These are phyloP conservation scores for Penicillium sp. DNA, from an alignment of 2,329 filamentous ascomycete genomes.

Conservation along the genomic window DNA sequence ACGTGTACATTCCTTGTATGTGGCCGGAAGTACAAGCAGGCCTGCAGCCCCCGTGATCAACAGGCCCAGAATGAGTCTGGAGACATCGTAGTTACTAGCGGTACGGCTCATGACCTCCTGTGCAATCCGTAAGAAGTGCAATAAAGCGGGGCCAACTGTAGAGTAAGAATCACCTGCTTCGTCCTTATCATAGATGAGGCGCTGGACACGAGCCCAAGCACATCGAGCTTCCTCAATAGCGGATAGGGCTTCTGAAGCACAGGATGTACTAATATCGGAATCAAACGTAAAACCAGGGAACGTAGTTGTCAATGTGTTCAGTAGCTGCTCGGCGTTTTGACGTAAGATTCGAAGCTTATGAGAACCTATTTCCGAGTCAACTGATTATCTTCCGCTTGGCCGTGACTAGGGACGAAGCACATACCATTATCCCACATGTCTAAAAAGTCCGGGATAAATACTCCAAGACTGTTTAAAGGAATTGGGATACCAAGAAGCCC, in stretches of 20 bases:
- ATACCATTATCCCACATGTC: constrained; percentile 63
- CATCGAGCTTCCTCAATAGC: constrained; percentile 56
- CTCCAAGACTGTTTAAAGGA: constrained; percentile 80
- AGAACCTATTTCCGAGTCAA: constrained; percentile 23
- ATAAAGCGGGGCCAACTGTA: constrained; percentile 19
- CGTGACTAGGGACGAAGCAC: constrained; percentile 5
- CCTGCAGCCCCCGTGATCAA: constrained; percentile 38
- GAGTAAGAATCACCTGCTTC: constrained; percentile 10
- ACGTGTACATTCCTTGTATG: constrained; percentile 23
- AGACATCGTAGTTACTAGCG: constrained; percentile 81
- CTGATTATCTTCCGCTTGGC: not conserved
- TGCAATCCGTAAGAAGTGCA: constrained; percentile 58
- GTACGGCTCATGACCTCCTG: constrained; percentile 78
- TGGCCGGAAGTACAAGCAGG: constrained; percentile 27
- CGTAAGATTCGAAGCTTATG: constrained; percentile 62
- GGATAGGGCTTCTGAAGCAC: constrained; percentile 17
- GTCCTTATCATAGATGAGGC: constrained; percentile 14
- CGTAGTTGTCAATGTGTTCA: constrained; percentile 65
- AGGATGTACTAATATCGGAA: constrained; percentile 17
- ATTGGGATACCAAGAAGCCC: constrained; percentile 79
- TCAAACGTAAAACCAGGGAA: constrained; percentile 52
- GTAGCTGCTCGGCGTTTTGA: constrained; percentile 71
- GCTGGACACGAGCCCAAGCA: constrained; percentile 49
- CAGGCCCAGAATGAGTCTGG: constrained; percentile 35
- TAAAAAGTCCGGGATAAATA: constrained; percentile 71